Evolutionary conservation across 352 stramenopile species (phyloP).

Genomic region (Globisporangium heterothallicum): DNA sequence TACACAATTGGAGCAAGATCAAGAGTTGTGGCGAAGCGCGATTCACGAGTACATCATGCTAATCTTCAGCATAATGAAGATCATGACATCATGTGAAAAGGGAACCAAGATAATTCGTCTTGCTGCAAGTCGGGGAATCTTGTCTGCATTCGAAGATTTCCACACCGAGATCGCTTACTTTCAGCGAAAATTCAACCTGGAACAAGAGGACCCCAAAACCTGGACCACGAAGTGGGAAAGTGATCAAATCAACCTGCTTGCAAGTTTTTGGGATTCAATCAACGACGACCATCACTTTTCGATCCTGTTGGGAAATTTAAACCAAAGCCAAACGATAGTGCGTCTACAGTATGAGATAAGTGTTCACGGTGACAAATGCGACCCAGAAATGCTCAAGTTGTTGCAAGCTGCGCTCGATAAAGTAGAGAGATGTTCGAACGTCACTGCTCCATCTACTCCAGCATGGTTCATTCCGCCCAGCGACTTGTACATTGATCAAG

Average conservation of each 20-base stretch:
- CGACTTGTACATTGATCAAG: conserved; percentile 40
- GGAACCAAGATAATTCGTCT: background rate
- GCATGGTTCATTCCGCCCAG: conserved; percentile 78
- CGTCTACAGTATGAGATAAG: conserved; percentile 5
- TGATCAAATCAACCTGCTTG: no score
- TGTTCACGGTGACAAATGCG: conserved; percentile 4
- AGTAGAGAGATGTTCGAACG: background rate
- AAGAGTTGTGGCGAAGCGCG: background rate
- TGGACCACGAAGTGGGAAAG: no score
- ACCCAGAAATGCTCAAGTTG: background rate
- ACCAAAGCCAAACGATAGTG: background rate
- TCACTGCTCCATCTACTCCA: background rate
- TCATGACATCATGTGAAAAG: background rate
- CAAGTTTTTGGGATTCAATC: no score
- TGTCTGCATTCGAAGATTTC: conserved; percentile 1
- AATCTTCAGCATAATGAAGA: background rate
- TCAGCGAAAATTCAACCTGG: background rate
- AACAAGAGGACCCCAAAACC: no score
- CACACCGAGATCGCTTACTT: conserved; percentile 6
- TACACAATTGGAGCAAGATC: conserved; percentile 1
- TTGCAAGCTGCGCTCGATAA: conserved; percentile 3
- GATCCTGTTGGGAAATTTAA: background rate
- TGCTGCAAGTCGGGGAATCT: background rate
- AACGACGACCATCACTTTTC: conserved; percentile 1
- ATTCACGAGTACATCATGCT: conserved; percentile 1